These are phyloP conservation scores for Penicillium cosmopolitanum DNA, from an alignment of 495 filamentous ascomycete genomes.

Conservation along the genomic window DNA sequence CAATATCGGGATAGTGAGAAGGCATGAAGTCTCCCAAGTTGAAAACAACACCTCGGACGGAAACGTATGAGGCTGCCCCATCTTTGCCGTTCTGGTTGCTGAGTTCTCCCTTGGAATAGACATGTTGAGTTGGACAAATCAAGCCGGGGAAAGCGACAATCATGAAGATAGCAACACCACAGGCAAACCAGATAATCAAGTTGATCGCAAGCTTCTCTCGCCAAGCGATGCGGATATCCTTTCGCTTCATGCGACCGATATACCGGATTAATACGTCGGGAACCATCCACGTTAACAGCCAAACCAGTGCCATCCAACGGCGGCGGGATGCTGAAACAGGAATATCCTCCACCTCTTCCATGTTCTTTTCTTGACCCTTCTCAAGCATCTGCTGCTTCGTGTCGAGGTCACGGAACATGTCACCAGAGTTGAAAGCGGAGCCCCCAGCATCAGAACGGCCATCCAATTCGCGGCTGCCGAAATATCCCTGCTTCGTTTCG, in stretches of 20 bases:
- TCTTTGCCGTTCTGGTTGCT: conserved; percentile 73
- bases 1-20: conserved; percentile 78
- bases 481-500: conserved; percentile 72
- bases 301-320: conserved; percentile 91
- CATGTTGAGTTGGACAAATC: conserved; percentile 89
- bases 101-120: conserved; percentile 82
- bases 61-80: conserved; percentile 64
- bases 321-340: conserved; percentile 79
- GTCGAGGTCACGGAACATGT: conserved; percentile 98
- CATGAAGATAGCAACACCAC: conserved; percentile 81
- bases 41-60: conserved; percentile 89
- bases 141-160: conserved; percentile 82
- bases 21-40: conserved; percentile 75
- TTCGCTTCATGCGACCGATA: conserved; percentile 84
- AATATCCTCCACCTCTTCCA: conserved; percentile 87
- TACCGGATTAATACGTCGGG: conserved; percentile 82
- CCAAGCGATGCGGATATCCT: conserved; percentile 94
- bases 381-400: conserved; percentile 90
- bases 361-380: conserved; percentile 86
- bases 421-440: conserved; percentile 84
- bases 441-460: conserved; percentile 86
- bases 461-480: conserved; percentile 82
- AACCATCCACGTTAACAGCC: conserved; percentile 80
- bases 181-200: conserved; percentile 92
- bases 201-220: conserved; percentile 98